Evolutionary conservation across 176 grass and related monocot species (phyloP), one percentile per base, ranked within the genome.

Genomic region (Oryza officinalis): DNA sequence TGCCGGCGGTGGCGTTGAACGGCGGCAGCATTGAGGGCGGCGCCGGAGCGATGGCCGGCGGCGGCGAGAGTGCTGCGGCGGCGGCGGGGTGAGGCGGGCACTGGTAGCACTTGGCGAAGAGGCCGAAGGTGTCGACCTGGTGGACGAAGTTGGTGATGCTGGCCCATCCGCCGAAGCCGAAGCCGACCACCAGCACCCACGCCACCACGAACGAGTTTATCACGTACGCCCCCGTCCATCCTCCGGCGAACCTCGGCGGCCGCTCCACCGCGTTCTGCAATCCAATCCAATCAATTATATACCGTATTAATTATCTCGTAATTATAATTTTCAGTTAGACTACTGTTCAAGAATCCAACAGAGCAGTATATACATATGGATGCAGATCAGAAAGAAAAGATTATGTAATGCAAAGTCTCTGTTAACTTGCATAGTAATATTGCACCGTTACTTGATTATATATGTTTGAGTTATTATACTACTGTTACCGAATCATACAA

Each of bases 101-200:
- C 46, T 97, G 95, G 66, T 97, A 97, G 75, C 95, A 97, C 75
- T 97, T 97, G 67, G 95, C 89, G 84, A 97, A 97, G 50, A 97
- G 90, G 33, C 95, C 95, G 27, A 97, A 97, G 1, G 89, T 78
- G 85, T 89, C 65, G 27, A 98, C 89, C 68, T 98, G 96, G 75
- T 71, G 91, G 52, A 98, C 69, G 76, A 98, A 98, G 83, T 98
- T 98, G 63, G 93, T 98, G 33, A 98, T 83, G 91, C 96, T 98
- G 26, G 96, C 96, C 96, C 96, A 98, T 5, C 96, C 96, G 6
- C 96, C 96, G 57, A 98, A 90, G 2, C 96, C 96, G 77, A 98
- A 98, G 13, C 96, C 96, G 4, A 98, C 96, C 31, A 98, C 96
- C 15, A 98, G 76, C 75, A 98, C 96, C 96, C 96, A 98, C 23